These are phyloP conservation scores for Brassica juncea DNA, from an alignment of 345 rosid genomes.

Conservation along the genomic window DNA sequence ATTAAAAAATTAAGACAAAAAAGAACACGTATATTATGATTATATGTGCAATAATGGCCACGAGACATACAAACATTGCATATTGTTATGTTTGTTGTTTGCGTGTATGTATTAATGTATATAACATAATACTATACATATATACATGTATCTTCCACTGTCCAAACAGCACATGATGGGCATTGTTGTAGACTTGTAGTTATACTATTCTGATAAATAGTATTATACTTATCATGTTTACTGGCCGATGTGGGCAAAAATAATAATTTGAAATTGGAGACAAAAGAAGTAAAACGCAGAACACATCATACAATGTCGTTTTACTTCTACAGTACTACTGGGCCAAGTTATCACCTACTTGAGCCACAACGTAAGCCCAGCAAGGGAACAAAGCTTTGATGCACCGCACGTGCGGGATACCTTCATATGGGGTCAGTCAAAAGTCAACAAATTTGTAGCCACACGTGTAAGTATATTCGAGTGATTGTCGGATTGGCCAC, in stretches of 20 bases:
- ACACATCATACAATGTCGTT: constrained; percentile 13
- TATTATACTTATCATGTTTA: constrained; percentile 2
- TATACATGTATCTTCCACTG: constrained; percentile 28
- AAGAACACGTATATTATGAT: constrained; percentile 2
- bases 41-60: constrained; percentile 12
- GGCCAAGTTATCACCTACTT: constrained; percentile 24
- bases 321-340: constrained; percentile 16
- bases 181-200: background rate
- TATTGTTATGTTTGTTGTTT: constrained; percentile 35
- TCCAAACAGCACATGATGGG: constrained; percentile 30
- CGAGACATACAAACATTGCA: constrained; percentile 32
- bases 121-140: background rate
- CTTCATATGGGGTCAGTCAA: constrained; percentile 22
- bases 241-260: constrained; percentile 4
- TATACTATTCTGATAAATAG: constrained; percentile 4
- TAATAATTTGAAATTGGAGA: background rate
- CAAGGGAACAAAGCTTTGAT: constrained; percentile 30
- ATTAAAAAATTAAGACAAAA: background rate
- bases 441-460: constrained; percentile 21
- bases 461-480: constrained; percentile 35
- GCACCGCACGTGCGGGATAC: constrained; percentile 30
- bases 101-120: constrained; percentile 14
- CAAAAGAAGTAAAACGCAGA: background rate
- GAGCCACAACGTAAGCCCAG: constrained; percentile 25
- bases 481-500: constrained; percentile 28